Evolutionary conservation across 257 asterid genomes (phyloP), one percentile per base, ranked within the genome.

Genomic region (Thymus mandschuricus): DNA sequence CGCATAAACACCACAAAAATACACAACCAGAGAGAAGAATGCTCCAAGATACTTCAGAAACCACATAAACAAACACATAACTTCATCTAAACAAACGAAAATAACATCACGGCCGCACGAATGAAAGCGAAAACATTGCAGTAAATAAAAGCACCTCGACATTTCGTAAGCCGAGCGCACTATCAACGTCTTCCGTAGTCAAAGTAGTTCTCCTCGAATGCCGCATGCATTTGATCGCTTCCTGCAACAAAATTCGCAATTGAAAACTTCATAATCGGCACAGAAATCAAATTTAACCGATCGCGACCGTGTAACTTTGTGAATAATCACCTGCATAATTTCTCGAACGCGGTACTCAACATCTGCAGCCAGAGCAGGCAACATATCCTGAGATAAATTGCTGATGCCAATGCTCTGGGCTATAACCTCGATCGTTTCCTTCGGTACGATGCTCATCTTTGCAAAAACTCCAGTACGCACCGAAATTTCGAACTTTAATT

Each of bases 201-300:
- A 95, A 87, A 70, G 95, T 87, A 64, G 98, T 89, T 78, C 98
- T 87, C 79, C 89, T 87, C 29, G 99, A 95, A 76, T 95, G 99
- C 38, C 99, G 87, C 98, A 92, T 95, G 82, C 97, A 95, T 76
- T 95, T 95, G 63, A 95, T 92, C 78, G 98, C 85, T 79, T 95
- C 99, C 99, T 95, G 83, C 3, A 73, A 54, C 79, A 59, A 70
- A 73, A n/a, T 62, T 65, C 52, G 11, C 43, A 55, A 49, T 3
- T 33, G 6, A 45, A 30, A 57, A 35, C 41, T 7, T 35, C 7
- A 70, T 21, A 59, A 12, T 44, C 33, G 43, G 33, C 51, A 54
- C 15, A 57, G 35, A 72, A 46, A 15, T 52, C 66, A 28, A 62
- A 44, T 28, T 8, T n/a, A 38, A 1, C 11, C 21, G 68, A 33